Evolutionary conservation across 2,329 filamentous ascomycete genomes (phyloP), one percentile per base, ranked within the genome.

Genomic region (Xylaria sp.): DNA sequence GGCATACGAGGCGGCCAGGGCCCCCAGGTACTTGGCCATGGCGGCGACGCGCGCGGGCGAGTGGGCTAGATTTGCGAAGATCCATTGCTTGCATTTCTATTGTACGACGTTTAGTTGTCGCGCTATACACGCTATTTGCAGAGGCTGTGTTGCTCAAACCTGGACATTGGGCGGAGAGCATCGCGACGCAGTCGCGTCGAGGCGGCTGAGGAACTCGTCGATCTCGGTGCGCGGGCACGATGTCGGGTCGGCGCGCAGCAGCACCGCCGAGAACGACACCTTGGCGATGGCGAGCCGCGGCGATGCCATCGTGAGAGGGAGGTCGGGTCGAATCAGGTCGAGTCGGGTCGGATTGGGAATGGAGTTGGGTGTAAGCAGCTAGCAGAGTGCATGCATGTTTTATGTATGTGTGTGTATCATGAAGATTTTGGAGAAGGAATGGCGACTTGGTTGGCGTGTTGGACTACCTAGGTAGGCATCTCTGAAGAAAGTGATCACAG

Each of bases 71-170:
- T 93, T 88, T 75, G 86, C 86, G 77, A 94, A 81, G 76, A 95
- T 90, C 93, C 93, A 97, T 81, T 88, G 85, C 87, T 94, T 97
- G 87, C 92, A 94, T 85, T 89, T 92, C 94, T 97, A 88, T 74
- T 73, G 72, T 71, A 74, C 73, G 75, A 78, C 73, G 75, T 78
- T 79, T 79, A 78, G 76, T 71, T 66, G 73, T 75, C 72, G 75
- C 71, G 75, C 75, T 71, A 74, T 73, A 77, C 72, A 76, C 76
- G 78, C 73, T 77, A 71, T 80, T 82, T 82, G 81, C 81, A 78
- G 74, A 78, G 72, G 73, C 77, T 78, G 74, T 78, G 75, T 81
- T 80, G 80, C 78, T 85, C 91, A 93, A 93, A 96, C 93, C 93
- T 96, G 93, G 85, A 96, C 91, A 84, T 95, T 94, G 84, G 85